Conservation (phyloP, 768 basidiomycete species). For the Agrocybe chaxingu region DNA sequence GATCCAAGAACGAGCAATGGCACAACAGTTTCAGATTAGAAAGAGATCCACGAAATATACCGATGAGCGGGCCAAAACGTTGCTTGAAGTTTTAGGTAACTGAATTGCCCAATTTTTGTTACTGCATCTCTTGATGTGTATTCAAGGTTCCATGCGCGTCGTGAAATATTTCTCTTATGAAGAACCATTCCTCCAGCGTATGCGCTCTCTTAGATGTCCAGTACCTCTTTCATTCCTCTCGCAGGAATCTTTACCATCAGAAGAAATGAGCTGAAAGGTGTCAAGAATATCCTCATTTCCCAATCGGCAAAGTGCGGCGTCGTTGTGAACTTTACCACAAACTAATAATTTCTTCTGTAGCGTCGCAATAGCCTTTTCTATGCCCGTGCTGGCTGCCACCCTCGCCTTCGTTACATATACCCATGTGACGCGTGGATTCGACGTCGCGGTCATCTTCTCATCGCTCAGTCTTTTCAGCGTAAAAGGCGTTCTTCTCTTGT, state of each 20-base stretch:
- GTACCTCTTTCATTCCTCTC: background rate
- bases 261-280: slow-evolving; percentile 50
- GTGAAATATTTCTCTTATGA: slow-evolving; percentile 80
- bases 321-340: background rate
- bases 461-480: slow-evolving; percentile 60
- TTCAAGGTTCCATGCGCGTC: slow-evolving; percentile 59
- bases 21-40: slow-evolving; percentile 50
- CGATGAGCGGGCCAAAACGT: slow-evolving; percentile 56
- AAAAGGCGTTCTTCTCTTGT: background rate
- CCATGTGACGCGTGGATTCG: slow-evolving; percentile 46
- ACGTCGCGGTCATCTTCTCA: slow-evolving; percentile 68
- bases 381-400: slow-evolving; percentile 63
- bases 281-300: slow-evolving; percentile 55
- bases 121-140: background rate
- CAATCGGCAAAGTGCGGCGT: slow-evolving; percentile 56
- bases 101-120: slow-evolving; percentile 1
- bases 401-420: slow-evolving; percentile 68
- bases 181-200: slow-evolving; percentile 60
- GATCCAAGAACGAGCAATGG: slow-evolving; percentile 62
- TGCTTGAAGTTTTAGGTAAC: slow-evolving; percentile 61
- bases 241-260: slow-evolving; percentile 56
- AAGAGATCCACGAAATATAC: slow-evolving; percentile 59
- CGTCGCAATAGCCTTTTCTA: slow-evolving; percentile 52
- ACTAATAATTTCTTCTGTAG: slow-evolving; percentile 22
- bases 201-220: slow-evolving; percentile 13